These are phyloP conservation scores for Colletotrichum sp. DNA, from an alignment of 2,329 filamentous ascomycete species.

Conservation along the genomic window DNA sequence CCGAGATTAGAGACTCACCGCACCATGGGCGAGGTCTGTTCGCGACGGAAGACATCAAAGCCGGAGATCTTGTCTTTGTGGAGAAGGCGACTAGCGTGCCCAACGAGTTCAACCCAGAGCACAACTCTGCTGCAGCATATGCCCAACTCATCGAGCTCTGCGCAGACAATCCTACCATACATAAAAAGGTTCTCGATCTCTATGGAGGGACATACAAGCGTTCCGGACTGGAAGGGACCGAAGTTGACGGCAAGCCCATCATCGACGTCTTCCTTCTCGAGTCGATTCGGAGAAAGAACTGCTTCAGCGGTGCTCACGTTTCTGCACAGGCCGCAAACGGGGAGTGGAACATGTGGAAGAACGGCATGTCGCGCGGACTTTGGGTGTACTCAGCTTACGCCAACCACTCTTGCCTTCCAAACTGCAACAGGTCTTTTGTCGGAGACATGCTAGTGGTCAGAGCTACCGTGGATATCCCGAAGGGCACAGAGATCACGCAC, in stretches of 20 bases:
- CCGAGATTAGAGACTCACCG: slow-evolving; percentile 32
- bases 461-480: slow-evolving; percentile 40
- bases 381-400: slow-evolving; percentile 39
- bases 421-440: slow-evolving; percentile 35
- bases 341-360: slow-evolving; percentile 23
- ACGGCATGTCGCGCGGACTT: slow-evolving; percentile 30
- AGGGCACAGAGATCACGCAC: slow-evolving; percentile 42
- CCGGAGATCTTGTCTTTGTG: slow-evolving; percentile 45
- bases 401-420: slow-evolving; percentile 41
- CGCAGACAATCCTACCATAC: slow-evolving; percentile 41
- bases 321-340: slow-evolving; percentile 32
- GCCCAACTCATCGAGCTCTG: slow-evolving; percentile 43
- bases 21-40: slow-evolving; percentile 47
- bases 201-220: slow-evolving; percentile 38
- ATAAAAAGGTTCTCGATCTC: slow-evolving; percentile 36
- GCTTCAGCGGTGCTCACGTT: slow-evolving; percentile 38
- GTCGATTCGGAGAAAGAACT: slow-evolving; percentile 45
- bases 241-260: slow-evolving; percentile 38
- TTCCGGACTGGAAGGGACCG: slow-evolving; percentile 31
- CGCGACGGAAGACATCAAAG: slow-evolving; percentile 36
- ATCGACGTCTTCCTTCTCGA: slow-evolving; percentile 44
- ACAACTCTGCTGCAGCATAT: slow-evolving; percentile 47
- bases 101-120: slow-evolving; percentile 44
- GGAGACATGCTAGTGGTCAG: slow-evolving; percentile 36
- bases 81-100: slow-evolving; percentile 46